These are phyloP conservation scores for Entomophthora muscae DNA, from an alignment of 371 early-diverging fungal species.

Conservation along the genomic window DNA sequence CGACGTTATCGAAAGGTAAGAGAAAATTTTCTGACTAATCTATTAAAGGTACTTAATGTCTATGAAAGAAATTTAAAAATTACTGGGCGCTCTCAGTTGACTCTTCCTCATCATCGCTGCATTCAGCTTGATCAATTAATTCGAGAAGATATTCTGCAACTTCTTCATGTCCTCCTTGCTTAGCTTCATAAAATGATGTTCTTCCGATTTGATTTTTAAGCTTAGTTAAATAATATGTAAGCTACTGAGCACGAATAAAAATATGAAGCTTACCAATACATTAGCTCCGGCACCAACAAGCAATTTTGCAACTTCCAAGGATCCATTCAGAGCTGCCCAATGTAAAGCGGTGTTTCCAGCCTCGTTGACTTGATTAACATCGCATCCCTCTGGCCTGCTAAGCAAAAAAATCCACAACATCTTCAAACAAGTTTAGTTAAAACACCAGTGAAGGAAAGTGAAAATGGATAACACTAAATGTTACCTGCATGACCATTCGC, in stretches of 20 bases:
- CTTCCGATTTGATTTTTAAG: constrained; percentile 35
- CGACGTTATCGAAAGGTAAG: too few relatives aligned
- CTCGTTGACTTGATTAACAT: constrained; percentile 28
- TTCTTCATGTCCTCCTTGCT: constrained; percentile 38
- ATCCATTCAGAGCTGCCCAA: constrained; percentile 77
- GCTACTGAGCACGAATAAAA: constrained; percentile 4
- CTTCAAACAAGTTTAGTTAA: constrained; percentile 9
- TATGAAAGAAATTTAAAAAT: too few relatives aligned
- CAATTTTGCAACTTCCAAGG: constrained; percentile 35
- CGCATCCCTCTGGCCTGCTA: background rate
- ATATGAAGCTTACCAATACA: constrained; percentile 29
- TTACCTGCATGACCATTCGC: constrained; percentile 64
- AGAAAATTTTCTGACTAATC: too few relatives aligned
- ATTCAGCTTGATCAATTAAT: constrained; percentile 28
- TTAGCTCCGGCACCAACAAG: constrained; percentile 40
- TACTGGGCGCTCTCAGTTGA: background rate
- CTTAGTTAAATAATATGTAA: constrained; percentile 16
- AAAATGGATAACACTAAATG: background rate
- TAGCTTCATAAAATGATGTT: constrained; percentile 45
- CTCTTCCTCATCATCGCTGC: constrained; percentile 22
- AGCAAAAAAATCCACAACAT: constrained; percentile 17
- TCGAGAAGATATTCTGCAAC: constrained; percentile 42
- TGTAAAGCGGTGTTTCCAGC: constrained; percentile 71
- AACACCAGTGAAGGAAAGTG: background rate
- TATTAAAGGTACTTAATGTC: too few relatives aligned